These are phyloP conservation scores for Pythium pectinolyticum DNA, from an alignment of 352 stramenopile genomes.

Conservation along the genomic window DNA sequence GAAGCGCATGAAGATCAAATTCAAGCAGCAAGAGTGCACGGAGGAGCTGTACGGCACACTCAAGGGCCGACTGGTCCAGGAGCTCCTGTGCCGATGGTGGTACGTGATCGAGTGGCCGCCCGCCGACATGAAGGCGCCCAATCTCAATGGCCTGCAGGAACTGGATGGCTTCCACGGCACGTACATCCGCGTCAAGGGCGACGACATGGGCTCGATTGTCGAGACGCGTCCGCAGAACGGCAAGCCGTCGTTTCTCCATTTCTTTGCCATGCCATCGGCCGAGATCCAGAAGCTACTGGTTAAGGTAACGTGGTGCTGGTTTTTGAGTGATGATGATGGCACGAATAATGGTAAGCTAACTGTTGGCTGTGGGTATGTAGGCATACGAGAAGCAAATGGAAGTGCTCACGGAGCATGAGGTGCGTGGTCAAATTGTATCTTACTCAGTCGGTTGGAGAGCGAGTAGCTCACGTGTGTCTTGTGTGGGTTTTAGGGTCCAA, in stretches of 20 bases:
- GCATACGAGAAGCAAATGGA: conserved; percentile 87
- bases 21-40: conserved; percentile 83
- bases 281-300: conserved; percentile 75
- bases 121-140: conserved; percentile 38
- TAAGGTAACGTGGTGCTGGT: conserved; percentile 21
- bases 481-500: conserved; percentile 15
- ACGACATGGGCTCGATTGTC: conserved; percentile 84
- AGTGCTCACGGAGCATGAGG: conserved; percentile 70
- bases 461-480: not conserved
- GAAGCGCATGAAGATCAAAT: conserved; percentile 84
- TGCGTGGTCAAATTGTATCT: conserved; percentile 10
- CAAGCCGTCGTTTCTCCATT: conserved; percentile 84
- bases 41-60: conserved; percentile 80
- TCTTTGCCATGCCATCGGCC: conserved; percentile 73
- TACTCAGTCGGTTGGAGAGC: conserved; percentile 4
- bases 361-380: too few relatives aligned
- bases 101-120: conserved; percentile 82
- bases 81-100: conserved; percentile 86
- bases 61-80: conserved; percentile 73
- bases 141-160: conserved; percentile 71
- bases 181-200: conserved; percentile 81
- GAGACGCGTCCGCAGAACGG: conserved; percentile 65
- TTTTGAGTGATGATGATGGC: too few relatives aligned
- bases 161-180: conserved; percentile 78
- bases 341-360: too few relatives aligned